Conservation (phyloP, 306 rosid genomes). For the Albizia julibrissin region DNA sequence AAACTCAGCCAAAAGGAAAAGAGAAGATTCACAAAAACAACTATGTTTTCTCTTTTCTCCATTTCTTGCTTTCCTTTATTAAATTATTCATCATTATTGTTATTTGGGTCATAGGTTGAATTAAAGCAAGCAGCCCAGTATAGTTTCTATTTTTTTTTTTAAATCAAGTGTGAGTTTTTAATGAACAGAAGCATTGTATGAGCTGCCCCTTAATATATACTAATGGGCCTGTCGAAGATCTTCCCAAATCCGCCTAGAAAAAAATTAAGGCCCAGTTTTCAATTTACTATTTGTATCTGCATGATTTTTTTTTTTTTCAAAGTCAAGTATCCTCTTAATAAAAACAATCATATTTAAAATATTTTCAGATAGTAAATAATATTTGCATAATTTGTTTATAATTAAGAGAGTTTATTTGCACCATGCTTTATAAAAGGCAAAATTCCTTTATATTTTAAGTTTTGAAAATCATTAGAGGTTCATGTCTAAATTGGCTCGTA, state of each 20-base stretch:
- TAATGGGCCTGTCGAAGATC: neutral
- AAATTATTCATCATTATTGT: neutral
- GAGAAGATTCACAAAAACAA: neutral
- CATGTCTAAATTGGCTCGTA: no score
- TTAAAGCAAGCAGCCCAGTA: neutral
- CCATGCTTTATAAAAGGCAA: no score
- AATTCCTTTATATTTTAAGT: no score
- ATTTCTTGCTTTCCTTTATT: neutral
- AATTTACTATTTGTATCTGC: neutral
- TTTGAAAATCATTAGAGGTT: no score
- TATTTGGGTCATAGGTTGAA: neutral
- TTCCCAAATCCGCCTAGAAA: neutral
- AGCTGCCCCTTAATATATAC: neutral
- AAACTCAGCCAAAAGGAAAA: neutral
- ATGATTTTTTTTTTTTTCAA: no score
- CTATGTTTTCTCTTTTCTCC: no score
- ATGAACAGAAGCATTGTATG: neutral
- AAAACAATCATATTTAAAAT: no score
- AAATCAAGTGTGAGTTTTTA: neutral
- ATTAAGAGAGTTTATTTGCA: no score
- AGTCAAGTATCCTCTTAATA: no score
- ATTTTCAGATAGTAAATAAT: rapidly evolving
- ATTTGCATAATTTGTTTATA: no score
- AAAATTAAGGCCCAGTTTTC: neutral
- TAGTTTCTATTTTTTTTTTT: no score